Evolutionary conservation across 2,329 filamentous ascomycete species (phyloP).

Genomic region (Akanthomyces muscarius): DNA sequence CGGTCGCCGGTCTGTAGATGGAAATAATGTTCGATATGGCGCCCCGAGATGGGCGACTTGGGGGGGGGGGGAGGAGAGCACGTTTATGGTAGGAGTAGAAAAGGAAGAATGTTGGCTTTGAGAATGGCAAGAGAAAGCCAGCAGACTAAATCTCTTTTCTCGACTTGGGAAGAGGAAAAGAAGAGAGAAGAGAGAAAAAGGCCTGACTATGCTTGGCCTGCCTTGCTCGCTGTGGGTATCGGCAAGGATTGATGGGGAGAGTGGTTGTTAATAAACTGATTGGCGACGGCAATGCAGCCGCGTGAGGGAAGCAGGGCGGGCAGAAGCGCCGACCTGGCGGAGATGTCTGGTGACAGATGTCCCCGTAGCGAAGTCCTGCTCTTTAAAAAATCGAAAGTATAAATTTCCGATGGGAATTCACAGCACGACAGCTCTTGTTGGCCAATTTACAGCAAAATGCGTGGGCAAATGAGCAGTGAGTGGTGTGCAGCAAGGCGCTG

Average conservation of each 20-base stretch:
- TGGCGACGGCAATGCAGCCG: slow-evolving; percentile 14
- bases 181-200: slow-evolving; percentile 1
- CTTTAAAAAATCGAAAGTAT: slow-evolving; percentile 5
- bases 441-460: not conserved
- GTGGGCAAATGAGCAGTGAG: not conserved
- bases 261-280: slow-evolving; percentile 17
- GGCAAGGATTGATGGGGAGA: slow-evolving; percentile 12
- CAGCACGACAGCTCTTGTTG: not conserved
- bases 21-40: slow-evolving; percentile 53
- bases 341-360: not conserved
- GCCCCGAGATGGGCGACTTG: slow-evolving; percentile 48
- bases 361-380: not conserved
- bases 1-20: slow-evolving; percentile 61
- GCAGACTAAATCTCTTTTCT: slow-evolving; percentile 11
- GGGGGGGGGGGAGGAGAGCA: not conserved
- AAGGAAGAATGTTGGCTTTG: not conserved
- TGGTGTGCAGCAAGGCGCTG: slow-evolving; percentile 13
- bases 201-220: slow-evolving; percentile 7
- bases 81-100: not conserved
- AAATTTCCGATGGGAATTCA: slow-evolving; percentile 10
- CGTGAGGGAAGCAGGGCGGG: slow-evolving; percentile 5
- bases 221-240: slow-evolving; percentile 17
- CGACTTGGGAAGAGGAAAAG: not conserved
- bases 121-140: not conserved
- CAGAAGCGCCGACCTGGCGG: slow-evolving; percentile 11